Conservation (phyloP, 495 filamentous ascomycete species). For the Hypoxylon trugodes region DNA sequence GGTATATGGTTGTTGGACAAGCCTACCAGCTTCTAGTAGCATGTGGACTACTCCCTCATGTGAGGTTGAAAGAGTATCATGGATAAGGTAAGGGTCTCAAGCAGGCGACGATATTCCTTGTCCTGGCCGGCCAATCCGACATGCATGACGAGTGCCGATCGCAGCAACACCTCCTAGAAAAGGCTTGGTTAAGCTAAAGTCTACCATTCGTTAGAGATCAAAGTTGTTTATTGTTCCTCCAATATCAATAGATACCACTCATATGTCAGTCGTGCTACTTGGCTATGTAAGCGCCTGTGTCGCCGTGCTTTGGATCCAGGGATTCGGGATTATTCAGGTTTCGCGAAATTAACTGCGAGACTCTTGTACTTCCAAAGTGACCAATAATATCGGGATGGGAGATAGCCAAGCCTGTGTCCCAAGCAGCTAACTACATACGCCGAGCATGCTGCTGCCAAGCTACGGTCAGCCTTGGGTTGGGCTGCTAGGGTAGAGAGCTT, state of each 20-base stretch:
- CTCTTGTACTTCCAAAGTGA: not conserved
- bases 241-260: constrained; percentile 12
- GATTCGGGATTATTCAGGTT: constrained; percentile 15
- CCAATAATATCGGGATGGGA: constrained; percentile 14
- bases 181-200: constrained; percentile 23
- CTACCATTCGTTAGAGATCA: constrained; percentile 16
- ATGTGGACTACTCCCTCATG: constrained; percentile 35
- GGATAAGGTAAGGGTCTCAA: constrained; percentile 19
- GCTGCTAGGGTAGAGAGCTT: constrained; percentile 1
- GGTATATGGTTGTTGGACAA: constrained; percentile 17
- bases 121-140: constrained; percentile 17
- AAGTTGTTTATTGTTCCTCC: constrained; percentile 13
- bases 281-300: not conserved
- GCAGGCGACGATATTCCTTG: constrained; percentile 24
- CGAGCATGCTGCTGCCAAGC: constrained; percentile 12
- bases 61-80: constrained; percentile 30
- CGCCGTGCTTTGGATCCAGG: constrained; percentile 9
- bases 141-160: constrained; percentile 37
- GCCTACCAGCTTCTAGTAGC: constrained; percentile 13
- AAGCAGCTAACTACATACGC: not conserved
- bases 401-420: constrained; percentile 8
- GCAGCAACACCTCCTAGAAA: constrained; percentile 33
- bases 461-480: constrained; percentile 16
- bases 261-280: constrained; percentile 14
- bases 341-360: constrained; percentile 11